Conservation (phyloP, 352 stramenopile genomes). For the Phytophthora idaei region DNA sequence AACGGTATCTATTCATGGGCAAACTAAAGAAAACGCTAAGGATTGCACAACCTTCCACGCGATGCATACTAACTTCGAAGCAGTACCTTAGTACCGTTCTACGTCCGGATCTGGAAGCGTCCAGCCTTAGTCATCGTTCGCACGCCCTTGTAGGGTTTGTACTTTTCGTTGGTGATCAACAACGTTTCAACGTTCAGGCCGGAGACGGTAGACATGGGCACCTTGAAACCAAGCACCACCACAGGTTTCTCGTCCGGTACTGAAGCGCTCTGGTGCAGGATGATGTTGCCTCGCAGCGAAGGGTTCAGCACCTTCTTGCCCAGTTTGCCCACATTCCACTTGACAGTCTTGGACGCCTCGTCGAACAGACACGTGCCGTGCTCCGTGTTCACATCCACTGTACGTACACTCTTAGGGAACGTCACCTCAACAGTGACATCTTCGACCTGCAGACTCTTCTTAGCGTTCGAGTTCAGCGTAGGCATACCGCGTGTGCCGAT, state of each 20-base stretch:
- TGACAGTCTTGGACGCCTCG: slow-evolving; percentile 92
- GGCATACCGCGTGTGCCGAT: slow-evolving; percentile 80
- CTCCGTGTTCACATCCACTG: slow-evolving; percentile 94
- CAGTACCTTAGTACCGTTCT: slow-evolving; percentile 12
- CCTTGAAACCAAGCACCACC: slow-evolving; percentile 96
- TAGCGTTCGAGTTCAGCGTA: slow-evolving; percentile 79
- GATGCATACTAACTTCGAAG: neutral
- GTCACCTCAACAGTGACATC: slow-evolving; percentile 95
- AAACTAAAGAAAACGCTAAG: slow-evolving; percentile 25
- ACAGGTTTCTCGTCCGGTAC: slow-evolving; percentile 93
- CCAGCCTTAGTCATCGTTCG: slow-evolving; percentile 96
- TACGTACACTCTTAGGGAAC: slow-evolving; percentile 96
- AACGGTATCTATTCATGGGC: slow-evolving; percentile 35
- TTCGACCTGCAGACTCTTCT: slow-evolving; percentile 82
- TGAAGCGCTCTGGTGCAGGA: slow-evolving; percentile 85
- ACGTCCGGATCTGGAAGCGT: slow-evolving; percentile 95
- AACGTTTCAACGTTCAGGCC: slow-evolving; percentile 96
- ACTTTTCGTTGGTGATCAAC: slow-evolving; percentile 95
- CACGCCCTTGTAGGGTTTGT: slow-evolving; percentile 98
- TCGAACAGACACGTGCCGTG: slow-evolving; percentile 95
- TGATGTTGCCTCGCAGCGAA: slow-evolving; percentile 92
- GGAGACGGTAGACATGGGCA: slow-evolving; percentile 95
- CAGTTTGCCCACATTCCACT: slow-evolving; percentile 96
- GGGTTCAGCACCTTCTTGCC: slow-evolving; percentile 89
- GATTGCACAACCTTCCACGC: slow-evolving; percentile 17